Percentiles rank a stretch among this genome's conserved stretches.
These are phyloP conservation scores for Hypholoma sublateritium DNA, from an alignment of 768 basidiomycete genomes.

Conservation along the genomic window DNA sequence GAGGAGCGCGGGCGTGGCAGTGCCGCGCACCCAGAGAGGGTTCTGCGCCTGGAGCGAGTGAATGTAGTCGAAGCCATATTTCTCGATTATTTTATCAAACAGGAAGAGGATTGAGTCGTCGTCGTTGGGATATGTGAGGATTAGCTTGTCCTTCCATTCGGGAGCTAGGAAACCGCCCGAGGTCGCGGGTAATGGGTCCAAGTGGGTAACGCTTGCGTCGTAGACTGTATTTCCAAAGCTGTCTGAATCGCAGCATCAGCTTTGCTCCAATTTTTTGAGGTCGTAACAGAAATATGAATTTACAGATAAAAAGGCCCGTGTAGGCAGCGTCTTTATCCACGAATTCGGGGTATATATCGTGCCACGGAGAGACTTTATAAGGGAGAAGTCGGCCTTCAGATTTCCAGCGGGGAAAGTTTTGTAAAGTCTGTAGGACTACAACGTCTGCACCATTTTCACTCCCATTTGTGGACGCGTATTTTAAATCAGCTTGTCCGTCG, in stretches of 20 bases:
- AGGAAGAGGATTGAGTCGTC: conserved; percentile 27
- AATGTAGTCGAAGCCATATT: conserved; percentile 21
- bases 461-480: conserved; percentile 12
- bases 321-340: conserved; percentile 23
- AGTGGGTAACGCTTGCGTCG: conserved; percentile 7
- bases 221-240: conserved; percentile 21
- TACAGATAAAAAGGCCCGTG: conserved; percentile 22
- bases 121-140: conserved; percentile 26
- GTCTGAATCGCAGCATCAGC: conserved; percentile 4
- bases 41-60: conserved; percentile 17
- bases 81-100: conserved; percentile 18
- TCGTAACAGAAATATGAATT: not conserved
- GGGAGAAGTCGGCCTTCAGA: conserved; percentile 15
- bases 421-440: conserved; percentile 21
- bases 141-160: conserved; percentile 11
- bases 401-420: conserved; percentile 25
- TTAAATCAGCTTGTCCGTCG: conserved; percentile 16
- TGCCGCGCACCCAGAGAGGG: conserved; percentile 21
- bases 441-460: conserved; percentile 17
- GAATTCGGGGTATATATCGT: conserved; percentile 24
- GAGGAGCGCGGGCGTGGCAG: conserved; percentile 20
- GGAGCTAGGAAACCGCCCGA: conserved; percentile 15
- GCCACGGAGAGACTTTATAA: conserved; percentile 23
- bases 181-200: conserved; percentile 6
- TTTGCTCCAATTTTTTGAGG: not conserved